Conservation (phyloP, 768 basidiomycete genomes). For the Roridomyces roridus region DNA sequence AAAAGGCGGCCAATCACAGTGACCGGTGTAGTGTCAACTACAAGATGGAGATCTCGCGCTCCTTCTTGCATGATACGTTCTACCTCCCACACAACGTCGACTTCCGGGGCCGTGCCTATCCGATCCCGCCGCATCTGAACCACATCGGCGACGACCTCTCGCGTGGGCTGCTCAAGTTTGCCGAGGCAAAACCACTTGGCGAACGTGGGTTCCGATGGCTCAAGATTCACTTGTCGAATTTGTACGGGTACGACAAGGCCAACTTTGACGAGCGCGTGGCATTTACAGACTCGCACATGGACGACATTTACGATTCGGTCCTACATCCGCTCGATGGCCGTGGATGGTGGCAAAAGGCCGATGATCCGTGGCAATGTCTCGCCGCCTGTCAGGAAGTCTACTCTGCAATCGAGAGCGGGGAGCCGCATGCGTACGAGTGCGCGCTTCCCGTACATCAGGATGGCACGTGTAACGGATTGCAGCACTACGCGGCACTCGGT, state of each 20-base stretch:
- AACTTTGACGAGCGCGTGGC: slow-evolving; percentile 90
- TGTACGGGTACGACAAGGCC: slow-evolving; percentile 94
- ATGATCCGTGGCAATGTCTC: slow-evolving; percentile 98
- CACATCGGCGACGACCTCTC: slow-evolving; percentile 96
- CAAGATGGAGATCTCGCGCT: slow-evolving; percentile 93
- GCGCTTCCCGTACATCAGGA: slow-evolving; percentile 95
- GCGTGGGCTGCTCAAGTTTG: slow-evolving; percentile 87
- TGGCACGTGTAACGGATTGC: slow-evolving; percentile 97
- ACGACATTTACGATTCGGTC: slow-evolving; percentile 84
- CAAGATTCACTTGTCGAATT: slow-evolving; percentile 92
- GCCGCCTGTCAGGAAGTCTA: slow-evolving; percentile 91
- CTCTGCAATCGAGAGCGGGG: slow-evolving; percentile 73
- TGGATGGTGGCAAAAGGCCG: slow-evolving; percentile 89
- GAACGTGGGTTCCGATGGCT: slow-evolving; percentile 90
- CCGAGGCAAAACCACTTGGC: slow-evolving; percentile 79
- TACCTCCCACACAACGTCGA: slow-evolving; percentile 97
- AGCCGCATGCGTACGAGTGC: slow-evolving; percentile 68
- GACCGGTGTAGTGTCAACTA: slow-evolving; percentile 95
- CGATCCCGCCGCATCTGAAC: slow-evolving; percentile 93
- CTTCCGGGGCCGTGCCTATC: slow-evolving; percentile 97
- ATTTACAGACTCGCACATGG: slow-evolving; percentile 75
- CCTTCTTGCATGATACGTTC: slow-evolving; percentile 89
- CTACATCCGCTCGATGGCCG: slow-evolving; percentile 77
- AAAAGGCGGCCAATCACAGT: slow-evolving; percentile 84
- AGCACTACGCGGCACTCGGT: slow-evolving; percentile 98